Base-by-base conservation (phyloP, 371 early-diverging fungal genomes). In the Edhazardia aedis region DNA sequence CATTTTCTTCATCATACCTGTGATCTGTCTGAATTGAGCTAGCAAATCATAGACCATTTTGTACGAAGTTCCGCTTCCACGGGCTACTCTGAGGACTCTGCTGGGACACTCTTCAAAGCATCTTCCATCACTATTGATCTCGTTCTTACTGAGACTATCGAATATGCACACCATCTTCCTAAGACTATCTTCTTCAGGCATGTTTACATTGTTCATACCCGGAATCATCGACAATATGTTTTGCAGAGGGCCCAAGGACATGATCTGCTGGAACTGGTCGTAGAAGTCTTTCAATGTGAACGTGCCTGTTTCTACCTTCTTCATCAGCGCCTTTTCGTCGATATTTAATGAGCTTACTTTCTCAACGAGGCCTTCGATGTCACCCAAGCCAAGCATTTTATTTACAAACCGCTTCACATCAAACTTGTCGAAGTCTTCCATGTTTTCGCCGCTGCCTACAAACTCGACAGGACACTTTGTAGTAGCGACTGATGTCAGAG, bases 141-240 rank as follows among this genome's bases (percentile, higher is more conserved):
- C 96, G 48, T 69, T 63, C 29, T 88, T 84, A 1, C 81, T 88
- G 89, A 96, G 87, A 59, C 85, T 84, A 67, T 93, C 92, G 78
- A 96, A 84, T 62, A 93, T 83, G 62, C 82, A 82, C 78, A 87
- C 82, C 75, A 88, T 75, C 26, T 77, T 79, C 24, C 78, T 75
- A 38, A 87, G 83, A 51, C 79, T 79, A 27, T 67, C 51, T 47
- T 81, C 58, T 48, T 63, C 74, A 9, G 69, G 58, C 60, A 88
- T 64, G 70, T 87, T 75, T 44, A 88, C 82, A 18, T 78, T 77
- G 16, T 85, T 80, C 75, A 86, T 79, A 19, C 95, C 95, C 9
- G 96, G 96, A 70, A 95, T 81, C 85, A 87, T 86, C 40, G 86
- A 83, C 81, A 92, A 81, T 58, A 95, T 75, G 67, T 93, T 92